Percentiles rank a stretch among this genome's conserved stretches.
Conservation (phyloP, 2,329 filamentous ascomycete species). For the Fusarium caatingaense region DNA sequence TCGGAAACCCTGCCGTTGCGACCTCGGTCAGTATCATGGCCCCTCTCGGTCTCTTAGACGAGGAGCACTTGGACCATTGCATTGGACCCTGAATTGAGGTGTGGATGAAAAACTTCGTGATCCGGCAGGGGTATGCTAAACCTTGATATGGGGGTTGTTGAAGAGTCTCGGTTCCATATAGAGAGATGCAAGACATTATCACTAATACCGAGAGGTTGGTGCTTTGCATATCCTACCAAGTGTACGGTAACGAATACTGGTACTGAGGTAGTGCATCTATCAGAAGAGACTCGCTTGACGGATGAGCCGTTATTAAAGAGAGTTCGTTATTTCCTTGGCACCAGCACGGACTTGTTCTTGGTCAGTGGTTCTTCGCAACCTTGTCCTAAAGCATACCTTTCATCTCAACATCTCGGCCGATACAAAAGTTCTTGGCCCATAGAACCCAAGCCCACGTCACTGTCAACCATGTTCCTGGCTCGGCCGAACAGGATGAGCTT, state of each 20-base stretch:
- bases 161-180: neutral
- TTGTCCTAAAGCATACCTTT: neutral
- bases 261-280: neutral
- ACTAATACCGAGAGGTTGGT: neutral
- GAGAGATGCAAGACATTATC: neutral
- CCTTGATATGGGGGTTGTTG: neutral
- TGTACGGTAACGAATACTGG: neutral
- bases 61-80: neutral
- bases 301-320: neutral
- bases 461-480: neutral
- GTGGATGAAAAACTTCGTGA: neutral
- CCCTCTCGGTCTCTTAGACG: neutral
- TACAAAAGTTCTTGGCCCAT: neutral
- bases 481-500: neutral
- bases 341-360: neutral
- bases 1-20: neutral
- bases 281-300: neutral
- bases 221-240: neutral
- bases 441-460: neutral
- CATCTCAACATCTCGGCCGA: neutral
- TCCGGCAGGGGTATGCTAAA: neutral
- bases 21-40: neutral
- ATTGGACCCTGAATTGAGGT: neutral
- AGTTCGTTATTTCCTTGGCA: neutral
- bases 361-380: neutral